A percentile compares a stretch with the other conserved stretches of the same genome.
Evolutionary conservation across 2,329 filamentous ascomycete genomes (phyloP).

Genomic region (Colletotrichum tanaceti): DNA sequence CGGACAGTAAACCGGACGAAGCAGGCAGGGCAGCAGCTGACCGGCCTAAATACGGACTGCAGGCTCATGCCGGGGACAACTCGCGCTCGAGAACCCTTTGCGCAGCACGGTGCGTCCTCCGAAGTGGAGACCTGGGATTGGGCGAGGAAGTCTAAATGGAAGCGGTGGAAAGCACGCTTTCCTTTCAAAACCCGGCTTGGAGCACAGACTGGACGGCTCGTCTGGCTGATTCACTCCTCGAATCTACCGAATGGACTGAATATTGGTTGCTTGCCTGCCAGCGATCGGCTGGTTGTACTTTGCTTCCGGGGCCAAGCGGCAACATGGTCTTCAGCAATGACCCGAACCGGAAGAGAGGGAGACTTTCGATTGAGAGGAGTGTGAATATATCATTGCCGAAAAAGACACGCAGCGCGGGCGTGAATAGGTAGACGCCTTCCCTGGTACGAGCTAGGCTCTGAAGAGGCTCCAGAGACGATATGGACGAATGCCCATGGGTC

Average conservation of each 20-base stretch:
- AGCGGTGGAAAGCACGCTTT: conserved; percentile 20
- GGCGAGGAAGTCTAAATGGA: neutral
- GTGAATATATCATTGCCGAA: conserved; percentile 13
- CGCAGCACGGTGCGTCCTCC: conserved; percentile 7
- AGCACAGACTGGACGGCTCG: neutral
- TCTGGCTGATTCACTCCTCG: neutral
- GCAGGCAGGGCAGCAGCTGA: conserved; percentile 18
- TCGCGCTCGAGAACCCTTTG: conserved; percentile 1
- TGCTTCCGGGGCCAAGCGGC: neutral
- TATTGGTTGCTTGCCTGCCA: neutral
- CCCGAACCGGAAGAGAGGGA: neutral
- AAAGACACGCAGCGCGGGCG: conserved; percentile 7
- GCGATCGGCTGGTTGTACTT: neutral
- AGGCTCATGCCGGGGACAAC: neutral
- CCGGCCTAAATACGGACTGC: conserved; percentile 17
- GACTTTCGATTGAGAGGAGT: conserved; percentile 12
- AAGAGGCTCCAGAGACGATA: neutral
- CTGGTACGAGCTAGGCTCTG: conserved; percentile 7
- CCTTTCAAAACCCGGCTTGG: conserved; percentile 16
- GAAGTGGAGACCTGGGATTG: neutral
- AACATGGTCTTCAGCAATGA: neutral
- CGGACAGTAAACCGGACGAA: conserved; percentile 8
- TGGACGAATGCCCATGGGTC: conserved; percentile 24
- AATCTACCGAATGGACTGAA: neutral
- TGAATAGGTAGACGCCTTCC: neutral